Base-by-base conservation (phyloP, 2,329 filamentous ascomycete species). In the Botrytis cinerea region DNA sequence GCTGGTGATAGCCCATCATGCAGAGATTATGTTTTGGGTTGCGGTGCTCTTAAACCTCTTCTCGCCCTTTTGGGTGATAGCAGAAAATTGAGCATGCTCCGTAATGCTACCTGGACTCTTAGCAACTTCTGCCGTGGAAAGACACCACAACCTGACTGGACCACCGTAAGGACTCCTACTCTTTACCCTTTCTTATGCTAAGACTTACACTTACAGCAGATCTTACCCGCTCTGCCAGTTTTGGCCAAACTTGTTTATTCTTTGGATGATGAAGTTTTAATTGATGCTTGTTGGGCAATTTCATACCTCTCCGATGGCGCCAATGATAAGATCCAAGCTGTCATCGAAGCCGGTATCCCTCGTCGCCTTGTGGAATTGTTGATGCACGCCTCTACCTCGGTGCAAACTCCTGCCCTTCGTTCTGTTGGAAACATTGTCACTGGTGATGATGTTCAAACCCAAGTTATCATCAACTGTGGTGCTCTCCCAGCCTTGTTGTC, bases 121-220 rank as follows among this genome's bases (percentile, higher is more conserved):
- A 98, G 96, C 89, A 99, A 99, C 88, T 99, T 99, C 86, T 99
- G 96, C 87, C 94, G 96, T 87, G 96, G 96, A 85, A 99, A 99
- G 90, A 98, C 95, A 14, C 96, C 96, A 70, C 96, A 99, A 86
- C 96, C 96, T 64, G 96, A 99, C 82, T 99, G 96, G 96, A 90
- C 91, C 81, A 98, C 94, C 54, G 94, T 97, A 88, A 84, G 93
- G 28, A 73, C 73, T 48, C n/a, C 54, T 40, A 67, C 46, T 45
- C 70, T 48, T 4, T 67, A 59, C 48, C 73, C 38, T 40, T 40
- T 69, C 69, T 68, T 75, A 76, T 80, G 71, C 67, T 69, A 73
- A 74, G 77, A 57, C 79, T 80, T 73, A 81, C 76, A 78, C 75
- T 75, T 75, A 69, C 74, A 78, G 57, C 81, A 97, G 94, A 99